Evolutionary conservation across 768 basidiomycete species (phyloP), one percentile per base, ranked within the genome.

Genomic region (Leccinum broughii): DNA sequence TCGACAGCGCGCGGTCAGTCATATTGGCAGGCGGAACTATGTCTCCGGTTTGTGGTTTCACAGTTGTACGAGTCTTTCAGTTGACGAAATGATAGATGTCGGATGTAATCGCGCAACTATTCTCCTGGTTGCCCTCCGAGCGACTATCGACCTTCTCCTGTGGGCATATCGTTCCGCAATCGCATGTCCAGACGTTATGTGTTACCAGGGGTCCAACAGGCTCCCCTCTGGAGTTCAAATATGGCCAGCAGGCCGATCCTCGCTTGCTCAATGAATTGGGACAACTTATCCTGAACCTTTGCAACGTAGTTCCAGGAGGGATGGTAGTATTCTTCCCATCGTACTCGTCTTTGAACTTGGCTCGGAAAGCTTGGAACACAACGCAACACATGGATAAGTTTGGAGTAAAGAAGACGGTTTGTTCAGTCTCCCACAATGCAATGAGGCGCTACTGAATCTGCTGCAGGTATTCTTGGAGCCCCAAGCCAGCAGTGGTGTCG

Each of bases 11-110:
- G 1, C 78, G 93, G 39, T 83, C 90, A 3, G 87, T 98, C n/a
- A 77, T 98, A 30, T 78, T 99, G 41, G 96, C 97, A 8, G 96
- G 96, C 9, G 96, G 96, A 5, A 99, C 96, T 0, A 98, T 99
- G 97, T 93, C 94, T 7, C 96, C 96, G n/a, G 93, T 97, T 80
- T 76, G n/a, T 56, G 76, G 67, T 50, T 46, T 58, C 22, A 7
- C 15, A 0, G 1, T 20, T 20, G 17, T n/a, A 22, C 13, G 15
- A 51, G 51, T 57, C 28, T 32, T 49, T 41, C 51, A 56, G 32
- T 60, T 66, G 46, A 63, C 48, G 22, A 24, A 51, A 48, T 30
- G 13, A 34, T 66, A 97, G 95, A 90, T 96, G 54, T 86, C 88
- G n/a, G 95, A 97, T 72, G 85, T 98, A 15, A 76, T 86, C 22